Evolutionary conservation across 257 asterid species (phyloP), one percentile per base, ranked within the genome.

Genomic region (Anisodus tanguticus): DNA sequence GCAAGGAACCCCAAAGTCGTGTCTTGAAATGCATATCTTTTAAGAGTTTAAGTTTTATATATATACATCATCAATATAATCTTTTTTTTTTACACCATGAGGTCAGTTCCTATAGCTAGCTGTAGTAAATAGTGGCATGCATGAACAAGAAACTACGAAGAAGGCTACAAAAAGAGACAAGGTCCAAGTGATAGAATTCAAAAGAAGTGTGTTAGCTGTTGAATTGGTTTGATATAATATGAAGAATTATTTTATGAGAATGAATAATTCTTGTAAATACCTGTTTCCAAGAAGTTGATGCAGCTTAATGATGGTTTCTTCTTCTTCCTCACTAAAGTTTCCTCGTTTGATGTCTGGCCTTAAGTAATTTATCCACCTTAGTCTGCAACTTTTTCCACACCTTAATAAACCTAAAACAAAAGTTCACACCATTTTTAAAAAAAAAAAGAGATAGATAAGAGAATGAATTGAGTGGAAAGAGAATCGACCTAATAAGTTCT

Each of bases 361-460:
- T 57, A 88, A 70, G 63, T 88, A 88, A 47, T 88, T 88, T 72
- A 83, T 88, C 88, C 90, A 88, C 4, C 88, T 83, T 37, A 88
- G 83, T 81, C 90, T 85, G 83, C 90, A 88, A 64, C 90, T 88
- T 80, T 88, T 88, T 35, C 90, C 90, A 71, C 90, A 88, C 62
- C 90, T 85, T 35, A 70, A 79, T 2, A 85, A 69, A 83, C 90
- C 90, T 88, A 31, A 43, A 8, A 74, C 17, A 9, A 53, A 76
- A 58, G 17, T 39, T 49, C 8, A 59, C 39, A 15, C 45, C 45
- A 15, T 31, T 31, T 39, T 67, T 31, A n/a, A n/a, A n/a, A n/a
- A 22, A 41, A 41, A 41, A 3, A 6, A 31, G 35, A 31, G 8
- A 15, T 31, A 31, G 35, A 31, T 31, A 31, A 31, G 35, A 31